Conservation (phyloP, 176 grass and related monocot genomes). For the Phoenix dactylifera region DNA sequence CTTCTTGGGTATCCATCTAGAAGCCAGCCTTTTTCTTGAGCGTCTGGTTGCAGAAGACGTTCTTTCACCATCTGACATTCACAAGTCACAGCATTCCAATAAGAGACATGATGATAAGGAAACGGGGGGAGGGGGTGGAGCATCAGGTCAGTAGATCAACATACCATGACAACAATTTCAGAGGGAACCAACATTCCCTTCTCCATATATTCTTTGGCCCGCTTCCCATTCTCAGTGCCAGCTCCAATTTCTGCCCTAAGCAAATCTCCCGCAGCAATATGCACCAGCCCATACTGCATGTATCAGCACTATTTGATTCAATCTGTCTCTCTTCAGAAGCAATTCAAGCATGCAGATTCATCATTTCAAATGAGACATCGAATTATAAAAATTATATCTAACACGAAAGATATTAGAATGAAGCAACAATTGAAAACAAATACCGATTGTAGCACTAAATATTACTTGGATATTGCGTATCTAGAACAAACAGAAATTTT, state of each 20-base stretch:
- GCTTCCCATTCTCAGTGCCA: constrained; percentile 69
- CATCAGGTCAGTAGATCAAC: not conserved
- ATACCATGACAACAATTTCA: constrained; percentile 86
- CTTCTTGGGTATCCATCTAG: constrained; percentile 98
- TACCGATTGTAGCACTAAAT: too few species aligned
- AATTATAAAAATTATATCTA: not conserved
- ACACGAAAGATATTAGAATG: too few species aligned
- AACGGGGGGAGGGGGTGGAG: not conserved
- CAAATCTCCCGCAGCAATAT: constrained; percentile 95
- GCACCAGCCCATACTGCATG: constrained; percentile 72
- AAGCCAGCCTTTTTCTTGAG: constrained; percentile 83
- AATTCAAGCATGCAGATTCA: not conserved
- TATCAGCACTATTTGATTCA: constrained; percentile 5
- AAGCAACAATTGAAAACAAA: too few species aligned
- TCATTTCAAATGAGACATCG: not conserved
- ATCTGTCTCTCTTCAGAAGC: not conserved
- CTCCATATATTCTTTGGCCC: constrained; percentile 90
- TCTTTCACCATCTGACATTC: constrained; percentile 71
- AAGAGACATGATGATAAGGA: not conserved
- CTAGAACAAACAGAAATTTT: too few species aligned
- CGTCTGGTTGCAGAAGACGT: constrained; percentile 75
- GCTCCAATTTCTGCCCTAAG: constrained; percentile 75
- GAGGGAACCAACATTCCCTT: constrained; percentile 84
- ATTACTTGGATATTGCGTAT: too few species aligned
- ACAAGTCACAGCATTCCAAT: not conserved